A percentile compares a stretch with the other conserved stretches of the same genome.
Evolutionary conservation across 306 rosid genomes (phyloP).

Genomic region (Citrullus colocynthis): DNA sequence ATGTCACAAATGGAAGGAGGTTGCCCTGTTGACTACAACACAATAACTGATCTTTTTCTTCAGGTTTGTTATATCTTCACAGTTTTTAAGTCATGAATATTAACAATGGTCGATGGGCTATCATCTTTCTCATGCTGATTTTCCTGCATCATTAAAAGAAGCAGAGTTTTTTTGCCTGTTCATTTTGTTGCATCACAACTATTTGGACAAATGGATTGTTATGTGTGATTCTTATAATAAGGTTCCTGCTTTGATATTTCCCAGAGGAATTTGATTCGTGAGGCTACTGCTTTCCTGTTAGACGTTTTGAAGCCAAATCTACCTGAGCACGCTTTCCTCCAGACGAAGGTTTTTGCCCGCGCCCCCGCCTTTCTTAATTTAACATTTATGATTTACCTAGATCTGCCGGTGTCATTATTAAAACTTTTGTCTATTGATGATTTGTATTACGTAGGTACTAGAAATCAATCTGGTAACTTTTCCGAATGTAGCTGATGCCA

Average conservation of each 20-base stretch:
- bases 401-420: constrained; percentile 7
- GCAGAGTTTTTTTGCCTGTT: not conserved
- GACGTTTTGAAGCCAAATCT: constrained; percentile 96
- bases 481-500: constrained; percentile 98
- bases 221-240: not conserved
- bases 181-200: not conserved
- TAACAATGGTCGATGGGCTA: not conserved
- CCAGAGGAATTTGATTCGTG: constrained; percentile 95
- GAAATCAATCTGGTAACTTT: constrained; percentile 95
- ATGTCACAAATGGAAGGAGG: constrained; percentile 99
- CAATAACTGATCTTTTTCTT: constrained; percentile 96
- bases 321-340: constrained; percentile 88
- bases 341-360: constrained; percentile 54
- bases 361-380: not conserved
- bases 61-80: constrained; percentile 43
- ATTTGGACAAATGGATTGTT: not conserved
- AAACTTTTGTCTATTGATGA: constrained; percentile 9
- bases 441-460: constrained; percentile 47
- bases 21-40: constrained; percentile 93
- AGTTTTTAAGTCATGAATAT: not conserved
- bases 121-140: not conserved
- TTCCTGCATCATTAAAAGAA: not conserved
- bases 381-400: not conserved
- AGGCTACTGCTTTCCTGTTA: constrained; percentile 92
- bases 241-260: constrained; percentile 10